Conservation (phyloP, 176 grass and related monocot genomes). For the Bolboschoenus planiculmis region DNA sequence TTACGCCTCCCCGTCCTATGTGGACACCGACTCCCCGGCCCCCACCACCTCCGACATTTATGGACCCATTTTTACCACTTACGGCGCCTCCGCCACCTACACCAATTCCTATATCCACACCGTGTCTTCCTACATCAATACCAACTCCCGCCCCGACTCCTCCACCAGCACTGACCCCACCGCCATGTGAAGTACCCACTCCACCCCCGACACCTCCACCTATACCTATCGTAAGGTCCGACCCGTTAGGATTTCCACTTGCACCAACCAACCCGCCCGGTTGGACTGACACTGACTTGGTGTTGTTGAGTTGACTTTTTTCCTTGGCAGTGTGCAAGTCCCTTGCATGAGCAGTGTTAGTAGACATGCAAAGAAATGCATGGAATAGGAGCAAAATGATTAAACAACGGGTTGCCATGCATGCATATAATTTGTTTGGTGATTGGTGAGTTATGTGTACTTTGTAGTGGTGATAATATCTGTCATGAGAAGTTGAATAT, state of each 20-base stretch:
- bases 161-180: constrained; percentile 27
- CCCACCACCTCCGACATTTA: constrained; percentile 22
- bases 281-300: neutral
- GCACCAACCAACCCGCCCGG: neutral
- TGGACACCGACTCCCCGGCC: constrained; percentile 43
- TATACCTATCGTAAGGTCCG: constrained; percentile 23
- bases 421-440: neutral
- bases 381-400: neutral
- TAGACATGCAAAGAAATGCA: neutral
- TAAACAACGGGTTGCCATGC: neutral
- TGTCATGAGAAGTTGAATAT: neutral
- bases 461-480: neutral
- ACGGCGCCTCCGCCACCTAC: constrained; percentile 30
- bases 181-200: constrained; percentile 18
- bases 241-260: constrained; percentile 16
- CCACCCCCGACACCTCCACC: constrained; percentile 37
- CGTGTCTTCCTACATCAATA: constrained; percentile 28
- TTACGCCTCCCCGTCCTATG: constrained; percentile 36
- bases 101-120: constrained; percentile 42
- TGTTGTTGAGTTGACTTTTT: neutral
- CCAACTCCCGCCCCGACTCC: constrained; percentile 45
- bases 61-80: constrained; percentile 14
- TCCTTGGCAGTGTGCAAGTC: neutral
- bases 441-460: neutral
- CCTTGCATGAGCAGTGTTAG: neutral